A percentile compares a stretch with the other conserved stretches of the same genome.
Conservation (phyloP, 352 stramenopile genomes). For the Phytophthora megakarya region DNA sequence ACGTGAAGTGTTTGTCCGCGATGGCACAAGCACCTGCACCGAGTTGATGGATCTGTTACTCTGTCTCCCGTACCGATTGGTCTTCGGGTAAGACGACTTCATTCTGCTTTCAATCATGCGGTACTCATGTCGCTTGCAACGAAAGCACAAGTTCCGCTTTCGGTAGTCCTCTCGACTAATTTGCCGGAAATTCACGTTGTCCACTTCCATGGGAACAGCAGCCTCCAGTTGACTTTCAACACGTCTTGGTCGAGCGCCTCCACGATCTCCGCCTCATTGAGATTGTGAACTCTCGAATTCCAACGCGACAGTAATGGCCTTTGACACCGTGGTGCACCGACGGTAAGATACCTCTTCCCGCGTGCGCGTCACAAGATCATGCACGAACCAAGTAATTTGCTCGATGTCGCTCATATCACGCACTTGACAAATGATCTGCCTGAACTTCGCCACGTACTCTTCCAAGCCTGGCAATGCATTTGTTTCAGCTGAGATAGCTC, state of each 20-base stretch:
- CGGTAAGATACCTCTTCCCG: constrained; percentile 12
- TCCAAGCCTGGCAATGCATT: constrained; percentile 1
- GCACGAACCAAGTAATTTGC: constrained; percentile 17
- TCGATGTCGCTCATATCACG: constrained; percentile 14
- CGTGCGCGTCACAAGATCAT: constrained; percentile 1
- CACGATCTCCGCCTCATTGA: not conserved
- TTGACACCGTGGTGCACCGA: constrained; percentile 12
- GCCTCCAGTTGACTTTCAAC: not conserved
- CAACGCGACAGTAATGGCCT: constrained; percentile 13
- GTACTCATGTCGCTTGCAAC: no score
- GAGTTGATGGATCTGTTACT: no score
- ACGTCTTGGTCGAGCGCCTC: not conserved
- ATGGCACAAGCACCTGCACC: no score
- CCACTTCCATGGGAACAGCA: constrained; percentile 16
- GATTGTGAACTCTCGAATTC: constrained; percentile 15
- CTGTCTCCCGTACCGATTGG: no score
- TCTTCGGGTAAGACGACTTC: no score
- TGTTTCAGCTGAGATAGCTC: constrained; percentile 11
- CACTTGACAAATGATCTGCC: constrained; percentile 12
- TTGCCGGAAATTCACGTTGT: not conserved
- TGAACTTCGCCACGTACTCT: constrained; percentile 16
- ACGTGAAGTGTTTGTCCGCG: no score
- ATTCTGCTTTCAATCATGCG: no score
- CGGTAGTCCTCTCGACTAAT: not conserved
- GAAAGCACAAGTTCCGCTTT: no score